Evolutionary conservation across 345 rosid genomes (phyloP).

Genomic region (Syzygium grande): DNA sequence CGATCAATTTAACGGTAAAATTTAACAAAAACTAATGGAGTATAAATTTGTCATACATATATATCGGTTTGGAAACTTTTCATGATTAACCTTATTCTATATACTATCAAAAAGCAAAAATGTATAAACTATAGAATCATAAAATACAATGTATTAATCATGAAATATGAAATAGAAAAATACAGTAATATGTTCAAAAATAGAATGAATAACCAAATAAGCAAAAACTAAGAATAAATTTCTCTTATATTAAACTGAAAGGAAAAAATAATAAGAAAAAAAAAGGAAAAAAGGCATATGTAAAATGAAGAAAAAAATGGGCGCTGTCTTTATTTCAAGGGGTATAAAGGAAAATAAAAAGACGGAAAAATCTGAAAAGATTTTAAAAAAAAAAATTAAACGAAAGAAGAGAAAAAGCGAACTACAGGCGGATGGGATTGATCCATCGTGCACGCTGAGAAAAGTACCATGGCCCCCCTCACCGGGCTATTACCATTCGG

Average conservation of each 20-base stretch:
- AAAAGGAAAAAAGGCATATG: background rate
- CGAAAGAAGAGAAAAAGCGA: background rate
- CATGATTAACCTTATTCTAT: too few species aligned
- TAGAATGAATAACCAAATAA: too few species aligned
- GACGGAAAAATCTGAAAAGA: background rate
- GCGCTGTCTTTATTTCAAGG: too few species aligned
- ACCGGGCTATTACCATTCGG: background rate
- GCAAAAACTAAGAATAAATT: background rate
- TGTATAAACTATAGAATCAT: fast-evolving
- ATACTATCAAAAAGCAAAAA: background rate
- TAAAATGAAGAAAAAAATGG: too few species aligned
- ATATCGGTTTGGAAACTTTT: too few species aligned
- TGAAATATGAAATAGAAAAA: background rate
- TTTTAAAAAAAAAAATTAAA: background rate
- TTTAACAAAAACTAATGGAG: too few species aligned
- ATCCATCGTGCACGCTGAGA: background rate
- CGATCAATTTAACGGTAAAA: too few species aligned
- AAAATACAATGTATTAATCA: background rate
- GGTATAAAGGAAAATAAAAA: background rate
- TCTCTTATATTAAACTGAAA: background rate
- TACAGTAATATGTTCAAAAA: background rate
- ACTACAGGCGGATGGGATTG: background rate
- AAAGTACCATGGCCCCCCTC: background rate
- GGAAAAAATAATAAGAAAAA: background rate
- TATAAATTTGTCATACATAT: too few species aligned